Base-by-base conservation (phyloP, 1,284 basidiomycete species). In the Neolentinus lepideus region DNA sequence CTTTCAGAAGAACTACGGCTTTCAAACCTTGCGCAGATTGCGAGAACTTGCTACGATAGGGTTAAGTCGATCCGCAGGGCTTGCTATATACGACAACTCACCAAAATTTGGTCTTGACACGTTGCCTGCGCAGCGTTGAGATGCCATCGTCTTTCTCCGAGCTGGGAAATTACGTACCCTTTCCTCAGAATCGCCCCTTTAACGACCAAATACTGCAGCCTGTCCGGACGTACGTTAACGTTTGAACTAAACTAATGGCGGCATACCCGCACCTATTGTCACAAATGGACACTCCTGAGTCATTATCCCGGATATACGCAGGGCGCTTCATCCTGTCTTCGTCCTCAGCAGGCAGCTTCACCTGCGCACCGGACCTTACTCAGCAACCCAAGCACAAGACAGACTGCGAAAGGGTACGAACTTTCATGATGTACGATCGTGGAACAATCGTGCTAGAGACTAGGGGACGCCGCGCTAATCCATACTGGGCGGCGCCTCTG, bases 101-200 rank as follows among this genome's bases (percentile, higher is more conserved):
- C 87, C 88, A 88, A 62, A 92, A 90, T 64, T 85, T 88, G 31
- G 86, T 90, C 60, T 79, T 83, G 57, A 92, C 71, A 53, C 85
- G 78, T 75, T 92, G 88, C 26, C 87, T 89, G 62, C 54, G 57
- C 57, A 58, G 59, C 57, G 59, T 60, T 55, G 54, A 66, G 31
- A 66, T 56, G 66, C 58, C 24, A 62, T 57, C 57, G 22, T 35
- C 3, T n/a, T 26, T 19, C 52, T n/a, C 51, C 10, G 29, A 24
- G 33, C 4, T n/a, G 12, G 12, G 51, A 9, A n/a, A 16, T 43
- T 57, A 63, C 69, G 55, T 67, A 88, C 80, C 90, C 90, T 71
- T 91, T 92, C 55, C 88, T 79, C 62, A 92, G 68, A 63, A 92
- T 90, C 24, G 88, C 88, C 56, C 90, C 89, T 71, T 90, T 90